Evolutionary conservation across 2,329 filamentous ascomycete genomes (phyloP).

Genomic region (Epichloe gansuensis): DNA sequence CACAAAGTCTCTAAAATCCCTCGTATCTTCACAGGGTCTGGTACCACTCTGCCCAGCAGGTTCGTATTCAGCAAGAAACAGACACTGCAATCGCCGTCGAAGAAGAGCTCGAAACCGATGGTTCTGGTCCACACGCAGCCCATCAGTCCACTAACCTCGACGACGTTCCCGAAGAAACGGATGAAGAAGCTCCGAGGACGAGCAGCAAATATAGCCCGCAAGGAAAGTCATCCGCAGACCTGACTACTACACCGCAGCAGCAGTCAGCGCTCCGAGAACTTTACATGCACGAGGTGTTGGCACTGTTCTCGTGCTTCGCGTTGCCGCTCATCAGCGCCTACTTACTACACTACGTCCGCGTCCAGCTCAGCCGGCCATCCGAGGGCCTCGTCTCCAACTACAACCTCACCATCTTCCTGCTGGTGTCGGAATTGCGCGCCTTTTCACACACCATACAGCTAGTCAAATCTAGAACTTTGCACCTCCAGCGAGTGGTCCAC

Average conservation of each 20-base stretch:
- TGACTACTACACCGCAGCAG: constrained; percentile 11
- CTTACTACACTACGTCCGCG: constrained; percentile 68
- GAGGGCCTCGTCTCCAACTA: constrained; percentile 85
- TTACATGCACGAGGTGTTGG: constrained; percentile 60
- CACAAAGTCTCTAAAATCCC: not conserved
- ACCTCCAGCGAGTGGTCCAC: constrained; percentile 64
- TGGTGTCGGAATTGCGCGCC: constrained; percentile 77
- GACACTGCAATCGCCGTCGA: constrained; percentile 7
- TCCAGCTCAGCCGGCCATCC: constrained; percentile 68
- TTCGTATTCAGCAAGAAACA: constrained; percentile 40
- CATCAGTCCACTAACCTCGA: constrained; percentile 34
- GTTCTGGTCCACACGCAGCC: constrained; percentile 20
- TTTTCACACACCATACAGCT: constrained; percentile 72
- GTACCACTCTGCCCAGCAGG: constrained; percentile 59
- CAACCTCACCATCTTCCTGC: constrained; percentile 81
- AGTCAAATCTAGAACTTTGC: constrained; percentile 64
- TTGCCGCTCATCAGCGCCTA: constrained; percentile 72
- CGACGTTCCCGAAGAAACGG: constrained; percentile 17
- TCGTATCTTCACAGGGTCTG: constrained; percentile 43
- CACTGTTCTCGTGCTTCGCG: constrained; percentile 66
- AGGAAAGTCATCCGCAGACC: constrained; percentile 13
- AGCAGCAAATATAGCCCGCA: not conserved
- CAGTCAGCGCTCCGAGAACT: constrained; percentile 48
- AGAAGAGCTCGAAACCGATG: not conserved
- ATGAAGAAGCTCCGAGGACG: not conserved